Evolutionary conservation across 2,329 filamentous ascomycete genomes (phyloP).

Genomic region (Camillea tinctor): DNA sequence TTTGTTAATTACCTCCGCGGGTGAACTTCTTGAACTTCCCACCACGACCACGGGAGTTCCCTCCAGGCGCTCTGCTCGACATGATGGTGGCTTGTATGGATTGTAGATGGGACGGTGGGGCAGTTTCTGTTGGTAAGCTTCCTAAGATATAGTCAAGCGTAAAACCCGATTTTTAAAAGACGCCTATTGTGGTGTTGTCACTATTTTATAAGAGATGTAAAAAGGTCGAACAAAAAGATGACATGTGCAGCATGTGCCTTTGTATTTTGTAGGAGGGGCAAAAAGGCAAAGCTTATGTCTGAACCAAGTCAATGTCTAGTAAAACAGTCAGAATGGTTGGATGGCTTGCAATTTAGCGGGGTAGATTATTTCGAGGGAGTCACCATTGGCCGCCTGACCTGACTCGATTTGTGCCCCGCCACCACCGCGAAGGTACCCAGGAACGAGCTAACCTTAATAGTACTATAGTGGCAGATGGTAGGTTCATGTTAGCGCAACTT

Average conservation of each 20-base stretch:
- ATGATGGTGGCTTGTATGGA: conserved; percentile 29
- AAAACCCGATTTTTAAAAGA: background rate
- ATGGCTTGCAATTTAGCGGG: background rate
- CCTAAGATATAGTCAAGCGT: background rate
- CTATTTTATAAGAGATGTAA: no score
- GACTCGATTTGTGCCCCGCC: background rate
- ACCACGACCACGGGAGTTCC: conserved; percentile 70
- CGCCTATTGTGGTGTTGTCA: no score
- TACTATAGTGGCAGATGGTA: no score
- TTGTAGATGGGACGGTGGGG: conserved; percentile 1
- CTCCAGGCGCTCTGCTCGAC: conserved; percentile 44
- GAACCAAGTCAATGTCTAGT: no score
- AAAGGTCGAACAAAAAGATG: background rate
- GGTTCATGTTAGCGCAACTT: no score
- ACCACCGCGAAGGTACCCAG: background rate
- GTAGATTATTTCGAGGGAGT: background rate
- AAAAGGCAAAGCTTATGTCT: background rate
- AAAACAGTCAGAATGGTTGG: no score
- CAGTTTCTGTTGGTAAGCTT: background rate
- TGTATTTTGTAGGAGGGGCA: background rate
- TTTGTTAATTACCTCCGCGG: conserved; percentile 71
- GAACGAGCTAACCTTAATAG: no score
- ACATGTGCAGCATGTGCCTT: no score
- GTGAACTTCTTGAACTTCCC: conserved; percentile 95
- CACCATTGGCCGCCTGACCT: background rate